These are phyloP conservation scores for Cyberlindnera euphorbiiphila DNA, from an alignment of 805 yeast species.

Conservation along the genomic window DNA sequence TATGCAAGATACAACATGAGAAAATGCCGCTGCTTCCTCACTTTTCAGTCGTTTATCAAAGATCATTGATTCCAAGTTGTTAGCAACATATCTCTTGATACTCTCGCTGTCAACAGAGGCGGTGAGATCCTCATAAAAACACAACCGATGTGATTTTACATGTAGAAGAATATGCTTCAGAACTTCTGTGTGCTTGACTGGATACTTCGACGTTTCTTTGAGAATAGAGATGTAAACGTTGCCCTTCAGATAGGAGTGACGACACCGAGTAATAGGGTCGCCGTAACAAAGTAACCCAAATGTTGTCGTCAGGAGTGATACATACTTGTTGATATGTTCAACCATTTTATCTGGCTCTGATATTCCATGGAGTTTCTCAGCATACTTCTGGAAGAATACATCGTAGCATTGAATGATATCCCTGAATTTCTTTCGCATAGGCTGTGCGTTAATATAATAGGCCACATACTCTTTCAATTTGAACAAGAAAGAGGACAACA, in stretches of 20 bases:
- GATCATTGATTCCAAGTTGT: constrained; percentile 25
- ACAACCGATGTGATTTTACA: constrained; percentile 16
- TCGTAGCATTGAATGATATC: constrained; percentile 5
- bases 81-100: constrained; percentile 18
- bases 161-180: constrained; percentile 18
- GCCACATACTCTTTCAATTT: constrained; percentile 10
- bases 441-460: too few species aligned
- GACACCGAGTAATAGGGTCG: too few species aligned
- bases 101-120: neutral
- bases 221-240: constrained; percentile 16
- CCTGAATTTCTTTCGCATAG: neutral
- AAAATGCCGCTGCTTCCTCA: constrained; percentile 11
- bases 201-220: constrained; percentile 5
- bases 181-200: constrained; percentile 14
- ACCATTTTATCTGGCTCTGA: constrained; percentile 2
- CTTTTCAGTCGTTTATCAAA: constrained; percentile 12
- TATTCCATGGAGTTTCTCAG: neutral
- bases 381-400: constrained; percentile 7
- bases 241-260: constrained; percentile 4
- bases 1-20: constrained; percentile 8
- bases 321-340: constrained; percentile 18
- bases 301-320: constrained; percentile 16
- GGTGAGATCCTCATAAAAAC: constrained; percentile 16
- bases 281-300: constrained; percentile 15
- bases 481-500: constrained; percentile 9